Conservation (phyloP, 202 grass and related monocot species). For the Setaria italica region DNA sequence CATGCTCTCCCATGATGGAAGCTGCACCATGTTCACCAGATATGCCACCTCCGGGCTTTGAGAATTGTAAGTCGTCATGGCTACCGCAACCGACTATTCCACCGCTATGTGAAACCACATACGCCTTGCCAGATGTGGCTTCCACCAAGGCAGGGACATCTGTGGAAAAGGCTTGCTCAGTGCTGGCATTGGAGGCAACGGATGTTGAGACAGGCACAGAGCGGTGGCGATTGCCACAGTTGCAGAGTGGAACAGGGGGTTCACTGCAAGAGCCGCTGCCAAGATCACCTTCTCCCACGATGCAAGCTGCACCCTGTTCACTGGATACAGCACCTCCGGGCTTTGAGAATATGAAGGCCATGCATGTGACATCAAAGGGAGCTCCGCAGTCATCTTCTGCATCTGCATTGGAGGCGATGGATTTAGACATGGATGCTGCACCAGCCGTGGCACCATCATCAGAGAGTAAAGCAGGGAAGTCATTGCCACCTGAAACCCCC, state of each 20-base stretch:
- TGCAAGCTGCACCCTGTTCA: conserved; percentile 29
- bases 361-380: conserved; percentile 41
- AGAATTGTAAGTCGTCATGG: conserved; percentile 49
- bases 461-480: conserved; percentile 20
- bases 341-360: conserved; percentile 46
- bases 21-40: conserved; percentile 46
- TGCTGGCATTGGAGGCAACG: conserved; percentile 16
- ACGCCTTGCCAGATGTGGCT: conserved; percentile 21
- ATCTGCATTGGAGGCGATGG: conserved; percentile 26
- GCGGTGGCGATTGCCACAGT: not conserved
- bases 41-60: conserved; percentile 52
- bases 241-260: conserved; percentile 1
- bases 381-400: not conserved
- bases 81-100: conserved; percentile 22
- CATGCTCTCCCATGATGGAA: conserved; percentile 17
- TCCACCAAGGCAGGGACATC: conserved; percentile 24
- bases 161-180: conserved; percentile 25
- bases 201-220: conserved; percentile 26
- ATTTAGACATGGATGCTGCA: not conserved
- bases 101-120: conserved; percentile 25
- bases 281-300: conserved; percentile 22
- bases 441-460: not conserved
- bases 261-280: conserved; percentile 25
- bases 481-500: not conserved
- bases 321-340: conserved; percentile 41